phyloP scores from a whole-genome alignment of 2,329 filamentous ascomycete genomes.

The Chaetomium globosum region DNA sequence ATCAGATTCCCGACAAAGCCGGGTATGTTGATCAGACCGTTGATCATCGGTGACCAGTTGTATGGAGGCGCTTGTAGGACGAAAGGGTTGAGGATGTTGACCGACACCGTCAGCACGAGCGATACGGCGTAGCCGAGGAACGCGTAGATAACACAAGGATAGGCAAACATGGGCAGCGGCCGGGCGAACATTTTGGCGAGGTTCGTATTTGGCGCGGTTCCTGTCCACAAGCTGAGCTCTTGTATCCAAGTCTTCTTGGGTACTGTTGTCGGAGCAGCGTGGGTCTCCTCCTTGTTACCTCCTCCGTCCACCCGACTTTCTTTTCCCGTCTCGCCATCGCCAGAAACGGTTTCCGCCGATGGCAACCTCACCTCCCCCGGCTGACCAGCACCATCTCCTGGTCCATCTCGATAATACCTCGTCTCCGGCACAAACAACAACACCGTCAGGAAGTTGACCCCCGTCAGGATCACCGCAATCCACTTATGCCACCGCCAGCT shows the following conservation, averaged over 20 bases:
- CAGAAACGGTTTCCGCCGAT: neutral
- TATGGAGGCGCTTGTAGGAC: slow-evolving; percentile 42
- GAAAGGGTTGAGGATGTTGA: slow-evolving; percentile 42
- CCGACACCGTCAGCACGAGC: slow-evolving; percentile 39
- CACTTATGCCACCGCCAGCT: slow-evolving; percentile 43
- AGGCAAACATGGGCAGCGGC: slow-evolving; percentile 40
- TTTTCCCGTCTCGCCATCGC: neutral
- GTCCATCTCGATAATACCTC: slow-evolving; percentile 32
- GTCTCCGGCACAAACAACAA: slow-evolving; percentile 41
- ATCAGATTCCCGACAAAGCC: slow-evolving; percentile 47
- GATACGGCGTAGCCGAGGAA: slow-evolving; percentile 41
- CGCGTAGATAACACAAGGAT: slow-evolving; percentile 41
- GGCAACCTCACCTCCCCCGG: neutral
- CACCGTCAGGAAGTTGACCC: slow-evolving; percentile 39
- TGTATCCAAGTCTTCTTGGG: slow-evolving; percentile 37
- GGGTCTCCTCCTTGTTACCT: neutral
- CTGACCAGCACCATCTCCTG: neutral
- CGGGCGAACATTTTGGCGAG: slow-evolving; percentile 39
- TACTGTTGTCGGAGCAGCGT: neutral
- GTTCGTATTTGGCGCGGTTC: slow-evolving; percentile 34
- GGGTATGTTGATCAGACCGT: slow-evolving; percentile 42
- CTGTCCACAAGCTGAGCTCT: slow-evolving; percentile 38
- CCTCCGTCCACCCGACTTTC: neutral
- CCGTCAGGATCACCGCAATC: slow-evolving; percentile 39
- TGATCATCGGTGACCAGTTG: slow-evolving; percentile 39